Conservation (phyloP, 495 filamentous ascomycete species). For the Poronia punctata region DNA sequence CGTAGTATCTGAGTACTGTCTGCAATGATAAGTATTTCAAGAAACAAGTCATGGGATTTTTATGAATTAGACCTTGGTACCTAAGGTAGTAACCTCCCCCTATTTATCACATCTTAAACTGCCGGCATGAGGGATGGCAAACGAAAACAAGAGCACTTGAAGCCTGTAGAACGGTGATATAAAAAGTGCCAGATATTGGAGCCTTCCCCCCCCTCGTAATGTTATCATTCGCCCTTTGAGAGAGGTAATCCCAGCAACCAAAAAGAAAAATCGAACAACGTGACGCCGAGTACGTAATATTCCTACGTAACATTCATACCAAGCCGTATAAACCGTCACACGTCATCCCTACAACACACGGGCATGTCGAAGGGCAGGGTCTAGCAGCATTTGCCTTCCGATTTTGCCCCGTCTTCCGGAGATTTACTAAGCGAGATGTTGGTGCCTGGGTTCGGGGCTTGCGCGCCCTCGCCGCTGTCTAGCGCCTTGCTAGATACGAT, state of each 20-base stretch:
- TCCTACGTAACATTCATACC: too few species aligned
- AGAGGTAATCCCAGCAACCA: conserved; percentile 13
- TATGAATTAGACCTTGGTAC: too few species aligned
- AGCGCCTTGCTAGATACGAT: conserved; percentile 98
- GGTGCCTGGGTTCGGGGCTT: conserved; percentile 67
- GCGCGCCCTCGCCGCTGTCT: conserved; percentile 70
- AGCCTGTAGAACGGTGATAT: conserved; percentile 22
- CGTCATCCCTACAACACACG: conserved; percentile 19
- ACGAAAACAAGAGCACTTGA: conserved; percentile 28
- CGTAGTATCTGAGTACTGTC: too few species aligned
- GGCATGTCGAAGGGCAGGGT: conserved; percentile 15
- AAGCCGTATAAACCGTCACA: conserved; percentile 32
- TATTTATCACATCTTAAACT: conserved; percentile 24
- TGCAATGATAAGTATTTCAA: too few species aligned
- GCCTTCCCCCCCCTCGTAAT: conserved; percentile 22
- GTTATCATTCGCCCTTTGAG: conserved; percentile 25
- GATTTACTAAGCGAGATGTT: conserved; percentile 78
- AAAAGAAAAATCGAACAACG: conserved; percentile 28
- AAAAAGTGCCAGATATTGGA: conserved; percentile 20
- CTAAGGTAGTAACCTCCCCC: too few species aligned
- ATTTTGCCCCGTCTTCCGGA: conserved; percentile 62
- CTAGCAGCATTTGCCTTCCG: conserved; percentile 87
- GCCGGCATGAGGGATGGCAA: conserved; percentile 14
- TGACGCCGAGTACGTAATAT: conserved; percentile 41
- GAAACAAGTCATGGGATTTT: too few species aligned